Conservation (phyloP, 306 rosid genomes). For the Arachis hypogaea region DNA sequence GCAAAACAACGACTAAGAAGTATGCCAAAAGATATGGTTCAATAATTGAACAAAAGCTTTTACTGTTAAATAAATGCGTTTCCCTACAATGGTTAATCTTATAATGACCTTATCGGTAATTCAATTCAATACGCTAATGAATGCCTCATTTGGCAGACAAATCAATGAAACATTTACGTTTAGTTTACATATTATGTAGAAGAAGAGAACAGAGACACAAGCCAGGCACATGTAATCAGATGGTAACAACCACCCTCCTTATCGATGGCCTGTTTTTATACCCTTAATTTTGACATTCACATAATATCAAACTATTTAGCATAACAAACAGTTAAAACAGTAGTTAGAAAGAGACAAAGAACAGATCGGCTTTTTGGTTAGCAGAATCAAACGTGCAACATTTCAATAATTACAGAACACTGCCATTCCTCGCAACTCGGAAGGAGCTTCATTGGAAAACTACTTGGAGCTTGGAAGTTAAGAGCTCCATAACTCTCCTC, state of each 20-base stretch:
- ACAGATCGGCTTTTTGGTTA: constrained; percentile 10
- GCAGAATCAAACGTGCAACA: constrained; percentile 22
- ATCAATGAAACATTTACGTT: no score
- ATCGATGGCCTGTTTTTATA: not conserved
- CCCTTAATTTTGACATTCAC: not conserved
- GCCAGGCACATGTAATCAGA: not conserved
- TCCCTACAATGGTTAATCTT: not conserved
- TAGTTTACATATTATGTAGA: no score
- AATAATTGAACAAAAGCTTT: not conserved
- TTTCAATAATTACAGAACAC: constrained; percentile 16
- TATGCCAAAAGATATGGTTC: not conserved
- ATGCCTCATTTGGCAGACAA: no score
- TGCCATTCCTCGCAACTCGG: constrained; percentile 7
- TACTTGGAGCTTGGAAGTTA: constrained; percentile 16
- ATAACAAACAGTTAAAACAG: constrained; percentile 15
- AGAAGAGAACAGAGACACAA: no score
- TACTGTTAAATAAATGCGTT: not conserved
- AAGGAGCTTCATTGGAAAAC: constrained; percentile 12
- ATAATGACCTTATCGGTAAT: no score
- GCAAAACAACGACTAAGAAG: not conserved
- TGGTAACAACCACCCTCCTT: not conserved
- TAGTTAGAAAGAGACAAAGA: not conserved
- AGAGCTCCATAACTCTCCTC: constrained; percentile 29
- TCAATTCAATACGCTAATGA: no score
- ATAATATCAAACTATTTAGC: constrained; percentile 14